phyloP scores from a whole-genome alignment of 2,329 filamentous ascomycete species.

The Penicillium digitatum region DNA sequence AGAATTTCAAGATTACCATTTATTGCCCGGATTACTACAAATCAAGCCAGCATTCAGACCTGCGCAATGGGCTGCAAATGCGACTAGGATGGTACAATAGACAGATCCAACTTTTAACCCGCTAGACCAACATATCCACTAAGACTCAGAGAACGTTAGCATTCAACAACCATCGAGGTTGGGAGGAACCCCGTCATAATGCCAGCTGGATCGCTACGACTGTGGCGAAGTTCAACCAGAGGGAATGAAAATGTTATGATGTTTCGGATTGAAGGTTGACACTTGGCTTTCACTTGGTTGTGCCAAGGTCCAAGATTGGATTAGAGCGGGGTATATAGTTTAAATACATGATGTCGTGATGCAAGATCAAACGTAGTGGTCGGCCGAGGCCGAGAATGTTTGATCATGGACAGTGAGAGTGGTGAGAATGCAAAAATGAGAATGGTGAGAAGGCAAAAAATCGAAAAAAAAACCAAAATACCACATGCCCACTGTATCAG shows the following conservation, averaged over 20 bases:
- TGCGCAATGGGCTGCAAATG: neutral
- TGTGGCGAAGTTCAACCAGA: neutral
- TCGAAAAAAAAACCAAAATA: neutral
- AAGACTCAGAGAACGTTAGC: neutral
- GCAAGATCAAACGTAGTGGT: slow-evolving; percentile 8
- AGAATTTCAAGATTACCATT: neutral
- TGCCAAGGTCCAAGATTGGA: slow-evolving; percentile 3
- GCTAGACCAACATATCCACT: neutral
- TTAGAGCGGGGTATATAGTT: slow-evolving; percentile 16
- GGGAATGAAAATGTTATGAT: neutral
- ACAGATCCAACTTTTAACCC: neutral
- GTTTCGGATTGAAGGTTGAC: neutral
- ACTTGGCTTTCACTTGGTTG: neutral
- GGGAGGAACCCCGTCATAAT: neutral
- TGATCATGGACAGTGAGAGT: neutral
- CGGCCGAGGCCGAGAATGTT: neutral
- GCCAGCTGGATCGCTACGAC: neutral
- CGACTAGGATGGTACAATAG: neutral
- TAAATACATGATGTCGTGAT: slow-evolving; percentile 25
- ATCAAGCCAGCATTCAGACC: neutral
- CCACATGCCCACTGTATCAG: neutral
- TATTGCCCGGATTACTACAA: neutral
- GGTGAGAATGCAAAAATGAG: neutral
- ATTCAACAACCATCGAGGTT: neutral
- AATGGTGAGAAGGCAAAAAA: too few relatives aligned